Conservation (phyloP, 495 filamentous ascomycete genomes). For the Trichoderma reesei region DNA sequence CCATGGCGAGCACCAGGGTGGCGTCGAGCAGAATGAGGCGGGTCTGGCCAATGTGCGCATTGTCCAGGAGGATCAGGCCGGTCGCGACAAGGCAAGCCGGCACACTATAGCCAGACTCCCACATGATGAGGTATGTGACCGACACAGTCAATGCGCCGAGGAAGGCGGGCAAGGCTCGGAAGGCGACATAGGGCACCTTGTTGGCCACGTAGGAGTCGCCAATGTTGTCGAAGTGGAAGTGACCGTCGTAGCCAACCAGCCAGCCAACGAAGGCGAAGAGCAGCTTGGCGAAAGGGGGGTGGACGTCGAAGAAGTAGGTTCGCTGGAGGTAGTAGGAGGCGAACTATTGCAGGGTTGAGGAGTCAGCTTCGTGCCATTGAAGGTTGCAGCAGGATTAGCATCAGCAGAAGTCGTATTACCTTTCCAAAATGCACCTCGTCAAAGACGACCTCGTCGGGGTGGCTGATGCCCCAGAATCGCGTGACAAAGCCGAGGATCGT, state of each 20-base stretch:
- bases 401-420: constrained; percentile 40
- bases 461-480: constrained; percentile 87
- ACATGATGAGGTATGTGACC: constrained; percentile 96
- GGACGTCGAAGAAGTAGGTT: constrained; percentile 99
- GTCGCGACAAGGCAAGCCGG: constrained; percentile 84
- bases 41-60: constrained; percentile 96
- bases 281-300: constrained; percentile 90
- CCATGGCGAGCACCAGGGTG: constrained; percentile 90
- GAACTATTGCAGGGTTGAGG: constrained; percentile 45
- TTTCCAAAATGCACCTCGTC: constrained; percentile 99
- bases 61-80: constrained; percentile 86
- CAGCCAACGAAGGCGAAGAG: constrained; percentile 91
- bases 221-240: constrained; percentile 98
- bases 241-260: constrained; percentile 90
- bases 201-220: constrained; percentile 96
- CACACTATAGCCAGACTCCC: constrained; percentile 95
- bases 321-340: constrained; percentile 94
- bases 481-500: constrained; percentile 81
- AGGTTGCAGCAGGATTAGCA: not conserved
- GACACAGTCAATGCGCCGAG: constrained; percentile 88
- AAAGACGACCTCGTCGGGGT: constrained; percentile 95
- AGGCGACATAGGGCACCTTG: constrained; percentile 93
- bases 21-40: constrained; percentile 91
- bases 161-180: constrained; percentile 85
- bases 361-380: constrained; percentile 14